Evolutionary conservation across 306 rosid species (phyloP), one percentile per base, ranked within the genome.

Genomic region (Hylodesmum podocarpum): DNA sequence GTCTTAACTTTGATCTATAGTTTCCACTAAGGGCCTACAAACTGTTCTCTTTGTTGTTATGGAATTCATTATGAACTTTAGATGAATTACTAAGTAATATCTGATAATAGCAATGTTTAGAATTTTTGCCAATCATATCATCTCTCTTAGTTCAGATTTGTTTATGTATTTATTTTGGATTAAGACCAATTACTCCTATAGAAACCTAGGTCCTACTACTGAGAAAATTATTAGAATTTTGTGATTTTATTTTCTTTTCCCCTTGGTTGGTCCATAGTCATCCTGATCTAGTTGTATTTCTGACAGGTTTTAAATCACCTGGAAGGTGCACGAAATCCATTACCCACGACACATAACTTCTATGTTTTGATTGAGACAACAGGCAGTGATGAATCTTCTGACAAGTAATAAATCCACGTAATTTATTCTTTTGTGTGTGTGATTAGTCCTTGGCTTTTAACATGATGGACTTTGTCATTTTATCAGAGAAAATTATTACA

Each of bases 291-390:
- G 76, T 68, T 73, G 82, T 76, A 54, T 70, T 70, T 63, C 72
- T 68, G 18, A 54, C 84, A 95, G 97, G 96, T 88, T 79, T 57
- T 89, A 70, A 89, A 85, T 81, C 91, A 92, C 62, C 73, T 95
- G 81, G 97, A 95, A 44, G 98, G 97, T 66, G 78, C 88, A 78
- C 89, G 98, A 58, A 92, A 92, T 85, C 98, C 98, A 27, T 86
- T 95, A 41, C 89, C 98, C 75, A 77, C 88, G 1, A 70, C 87
- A 82, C 92, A 92, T 84, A 82, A 89, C 85, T 92, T 92, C 36
- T 95, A 92, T 85, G 89, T 95, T 76, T 74, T 95, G 85, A 90
- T 95, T 40, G 97, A 95, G 88, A 95, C 97, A 40, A 92, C 97
- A 0, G 97, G 98, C 87, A 90, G 91, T 82, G 89, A 90, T 84